Conservation (phyloP, 1,284 basidiomycete genomes). For the Trichosporon coremiiforme region DNA sequence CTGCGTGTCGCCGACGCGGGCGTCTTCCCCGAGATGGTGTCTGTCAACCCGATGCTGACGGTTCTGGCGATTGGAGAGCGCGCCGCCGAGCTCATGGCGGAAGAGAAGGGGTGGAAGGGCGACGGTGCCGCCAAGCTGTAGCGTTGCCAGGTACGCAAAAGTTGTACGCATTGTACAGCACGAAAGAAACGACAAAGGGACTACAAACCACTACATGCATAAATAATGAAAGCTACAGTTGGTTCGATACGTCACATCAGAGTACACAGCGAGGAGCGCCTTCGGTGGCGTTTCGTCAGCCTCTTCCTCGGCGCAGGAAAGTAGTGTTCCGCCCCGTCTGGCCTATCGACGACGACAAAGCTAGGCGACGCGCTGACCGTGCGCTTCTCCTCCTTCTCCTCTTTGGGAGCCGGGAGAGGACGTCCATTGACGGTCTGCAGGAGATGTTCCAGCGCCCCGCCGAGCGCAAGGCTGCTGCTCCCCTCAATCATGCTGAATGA, state of each 20-base stretch:
- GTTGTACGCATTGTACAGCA: not conserved
- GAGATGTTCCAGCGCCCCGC: not conserved
- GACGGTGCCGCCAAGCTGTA: slow-evolving; percentile 27
- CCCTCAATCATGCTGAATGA: not conserved
- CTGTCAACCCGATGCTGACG: slow-evolving; percentile 34
- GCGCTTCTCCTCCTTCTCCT: not conserved
- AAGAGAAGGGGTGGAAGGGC: slow-evolving; percentile 31
- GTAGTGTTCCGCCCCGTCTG: not conserved
- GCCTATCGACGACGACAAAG: not conserved
- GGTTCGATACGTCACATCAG: not conserved
- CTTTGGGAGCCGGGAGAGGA: too few species aligned
- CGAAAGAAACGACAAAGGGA: not conserved
- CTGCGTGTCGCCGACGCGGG: slow-evolving; percentile 33
- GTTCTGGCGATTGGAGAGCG: slow-evolving; percentile 31
- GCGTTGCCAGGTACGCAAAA: not conserved
- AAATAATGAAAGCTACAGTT: not conserved
- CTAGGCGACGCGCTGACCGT: not conserved
- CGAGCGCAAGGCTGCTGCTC: not conserved
- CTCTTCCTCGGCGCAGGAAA: not conserved
- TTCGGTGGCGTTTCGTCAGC: not conserved
- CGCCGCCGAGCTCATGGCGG: slow-evolving; percentile 30
- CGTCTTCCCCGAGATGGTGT: slow-evolving; percentile 34
- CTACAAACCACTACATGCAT: not conserved
- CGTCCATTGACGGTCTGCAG: not conserved
- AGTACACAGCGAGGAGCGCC: not conserved